Base-by-base conservation (phyloP, 192 early-diverging fungal genomes). In the Gigaspora rosea region DNA sequence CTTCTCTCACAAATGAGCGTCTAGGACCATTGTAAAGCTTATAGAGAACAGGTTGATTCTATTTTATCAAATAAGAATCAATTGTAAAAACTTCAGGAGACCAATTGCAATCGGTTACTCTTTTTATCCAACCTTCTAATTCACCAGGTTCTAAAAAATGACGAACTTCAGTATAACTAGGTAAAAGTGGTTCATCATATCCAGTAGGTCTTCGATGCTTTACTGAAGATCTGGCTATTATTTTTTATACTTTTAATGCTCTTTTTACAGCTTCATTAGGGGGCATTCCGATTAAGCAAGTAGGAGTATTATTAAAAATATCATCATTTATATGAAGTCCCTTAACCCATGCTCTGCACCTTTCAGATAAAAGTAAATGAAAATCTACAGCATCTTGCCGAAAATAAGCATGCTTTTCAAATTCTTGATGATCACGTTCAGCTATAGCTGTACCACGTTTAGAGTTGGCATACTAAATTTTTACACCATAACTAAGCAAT, bases 281-380 rank as follows among this genome's bases (percentile, higher is more conserved):
- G 16, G 50, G 57, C 51, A 72, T 72, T 32, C 18, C 8, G 9
- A 72, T 72, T 72, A 72, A 72, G 3, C 9, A 15, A 72, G 70
- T 72, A 33, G 13, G 22, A 57, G 70, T 56, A 72, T 72, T 41
- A 72, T 72, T 72, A 56, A 16, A 72, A 72, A 36, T 72, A 41
- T 72, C 50, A 72, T 72, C 70, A 72, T 72, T 72, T 36, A 72
- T 72, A 72, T 18, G 54, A 72, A 72, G 71, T 3, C 33, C 22
- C 32, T 56, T 72, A 58, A 72, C 50, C 13, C 52, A 72, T 57
- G 22, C 35, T 72, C 52, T 72, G 41, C 36, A 72, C 5, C 71
- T 72, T 5, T 72, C 51, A 3, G 71, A 2, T 4, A 72, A 72
- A 72, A 32, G 54, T 18, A 72, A 72, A 72, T 72, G 15, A 72